phyloP scores from a whole-genome alignment of 169 alveolate species.

The Babesia sp. region DNA sequence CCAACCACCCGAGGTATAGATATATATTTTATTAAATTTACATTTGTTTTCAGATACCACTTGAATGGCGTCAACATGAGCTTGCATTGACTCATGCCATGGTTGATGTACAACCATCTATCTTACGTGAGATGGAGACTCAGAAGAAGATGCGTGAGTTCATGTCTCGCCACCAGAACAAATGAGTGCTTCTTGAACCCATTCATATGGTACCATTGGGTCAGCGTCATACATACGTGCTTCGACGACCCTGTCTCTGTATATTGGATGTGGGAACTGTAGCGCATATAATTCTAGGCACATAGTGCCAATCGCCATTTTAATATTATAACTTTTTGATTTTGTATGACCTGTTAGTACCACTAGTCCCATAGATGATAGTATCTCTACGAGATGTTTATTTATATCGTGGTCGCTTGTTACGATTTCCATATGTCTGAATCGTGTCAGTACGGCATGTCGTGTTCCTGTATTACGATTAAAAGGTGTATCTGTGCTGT shows the following conservation, averaged over 20 bases:
- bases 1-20: conserved; percentile 39
- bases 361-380: conserved; percentile 39
- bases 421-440: conserved; percentile 39
- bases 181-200: conserved; percentile 24
- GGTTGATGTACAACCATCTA: conserved; percentile 69
- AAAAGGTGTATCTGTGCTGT: not conserved
- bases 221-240: conserved; percentile 9
- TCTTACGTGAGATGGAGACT: conserved; percentile 65
- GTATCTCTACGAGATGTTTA: conserved; percentile 37
- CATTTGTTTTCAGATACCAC: conserved; percentile 27
- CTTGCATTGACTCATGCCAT: conserved; percentile 64
- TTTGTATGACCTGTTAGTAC: not conserved
- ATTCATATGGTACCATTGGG: conserved; percentile 19
- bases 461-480: not conserved
- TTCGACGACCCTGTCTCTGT: conserved; percentile 26
- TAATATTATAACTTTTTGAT: not conserved
- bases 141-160: conserved; percentile 67
- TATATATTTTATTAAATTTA: not conserved
- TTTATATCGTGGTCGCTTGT: conserved; percentile 19
- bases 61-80: conserved; percentile 70
- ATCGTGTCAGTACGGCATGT: not conserved
- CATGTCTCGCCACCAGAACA: conserved; percentile 14
- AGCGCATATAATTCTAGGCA: conserved; percentile 36
- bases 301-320: not conserved
- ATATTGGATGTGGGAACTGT: conserved; percentile 60